Conservation (phyloP, 2,329 filamentous ascomycete genomes). For the Davidsoniella eucalypti region DNA sequence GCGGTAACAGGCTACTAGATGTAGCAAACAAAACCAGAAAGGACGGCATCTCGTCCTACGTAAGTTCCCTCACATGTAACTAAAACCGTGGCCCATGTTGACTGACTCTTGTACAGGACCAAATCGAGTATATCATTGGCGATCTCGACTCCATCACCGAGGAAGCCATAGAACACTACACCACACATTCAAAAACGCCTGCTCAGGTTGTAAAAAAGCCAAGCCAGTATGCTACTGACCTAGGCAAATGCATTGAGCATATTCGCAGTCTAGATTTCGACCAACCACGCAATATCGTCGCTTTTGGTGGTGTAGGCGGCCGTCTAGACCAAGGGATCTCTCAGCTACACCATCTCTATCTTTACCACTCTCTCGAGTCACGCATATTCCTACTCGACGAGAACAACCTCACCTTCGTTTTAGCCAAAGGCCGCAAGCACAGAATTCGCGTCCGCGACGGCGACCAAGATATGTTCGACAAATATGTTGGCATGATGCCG, state of each 20-base stretch:
- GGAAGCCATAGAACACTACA: slow-evolving; percentile 32
- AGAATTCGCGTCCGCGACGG: slow-evolving; percentile 43
- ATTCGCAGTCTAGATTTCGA: slow-evolving; percentile 26
- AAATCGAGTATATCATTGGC: slow-evolving; percentile 62
- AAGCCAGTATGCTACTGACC: slow-evolving; percentile 86
- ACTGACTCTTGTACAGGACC: slow-evolving; percentile 24
- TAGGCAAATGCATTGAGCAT: slow-evolving; percentile 61
- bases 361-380: slow-evolving; percentile 36
- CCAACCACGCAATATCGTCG: slow-evolving; percentile 45
- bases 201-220: slow-evolving; percentile 49
- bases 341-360: slow-evolving; percentile 69
- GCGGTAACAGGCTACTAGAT: slow-evolving; percentile 57
- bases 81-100: background rate
- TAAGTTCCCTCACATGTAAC: background rate
- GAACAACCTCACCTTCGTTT: slow-evolving; percentile 64
- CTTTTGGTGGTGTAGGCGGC: slow-evolving; percentile 72
- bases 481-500: slow-evolving; percentile 75
- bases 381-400: slow-evolving; percentile 67
- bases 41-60: slow-evolving; percentile 3
- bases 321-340: slow-evolving; percentile 86
- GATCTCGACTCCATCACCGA: slow-evolving; percentile 73
- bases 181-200: slow-evolving; percentile 25
- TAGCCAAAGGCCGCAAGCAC: slow-evolving; percentile 44
- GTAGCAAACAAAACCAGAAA: slow-evolving; percentile 16
- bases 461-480: slow-evolving; percentile 43